These are phyloP conservation scores for Xylaria flabelliformis DNA, from an alignment of 495 filamentous ascomycete species.

Conservation along the genomic window DNA sequence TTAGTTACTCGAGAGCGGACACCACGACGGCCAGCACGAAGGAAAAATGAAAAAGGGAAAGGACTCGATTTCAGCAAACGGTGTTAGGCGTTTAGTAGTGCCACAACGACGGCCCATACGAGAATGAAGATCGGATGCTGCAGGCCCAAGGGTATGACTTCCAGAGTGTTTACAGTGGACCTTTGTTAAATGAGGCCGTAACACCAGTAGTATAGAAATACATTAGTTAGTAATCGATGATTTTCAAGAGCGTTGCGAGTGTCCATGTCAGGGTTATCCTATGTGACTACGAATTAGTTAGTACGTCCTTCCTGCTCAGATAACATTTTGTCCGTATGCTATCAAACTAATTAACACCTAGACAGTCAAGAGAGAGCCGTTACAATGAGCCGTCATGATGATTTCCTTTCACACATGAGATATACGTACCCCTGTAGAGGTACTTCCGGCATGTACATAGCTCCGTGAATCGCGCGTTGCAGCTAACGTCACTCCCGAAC, in stretches of 20 bases:
- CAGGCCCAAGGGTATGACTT: not conserved
- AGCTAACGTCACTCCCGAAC: slow-evolving; percentile 21
- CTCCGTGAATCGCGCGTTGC: not conserved
- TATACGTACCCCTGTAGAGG: not conserved
- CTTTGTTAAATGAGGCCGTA: not conserved
- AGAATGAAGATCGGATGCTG: slow-evolving; percentile 20
- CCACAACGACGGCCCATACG: not conserved
- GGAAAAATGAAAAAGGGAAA: slow-evolving; percentile 1
- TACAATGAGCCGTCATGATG: not conserved
- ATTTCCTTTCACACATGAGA: not conserved
- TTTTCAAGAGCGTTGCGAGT: not conserved
- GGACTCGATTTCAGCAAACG: slow-evolving; percentile 11
- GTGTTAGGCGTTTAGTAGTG: slow-evolving; percentile 24
- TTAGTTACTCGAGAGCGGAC: slow-evolving; percentile 11
- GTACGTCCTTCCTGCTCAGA: not conserved
- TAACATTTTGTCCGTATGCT: not conserved
- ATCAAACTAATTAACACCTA: not conserved
- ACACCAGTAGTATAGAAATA: slow-evolving; percentile 5
- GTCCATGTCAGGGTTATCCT: too few relatives aligned
- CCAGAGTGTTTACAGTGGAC: slow-evolving; percentile 3
- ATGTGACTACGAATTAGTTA: not conserved
- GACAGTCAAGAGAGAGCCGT: not conserved
- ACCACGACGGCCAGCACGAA: not conserved
- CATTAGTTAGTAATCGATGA: slow-evolving; percentile 19
- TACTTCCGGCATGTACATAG: not conserved